These are phyloP conservation scores for Populus nigra DNA, from an alignment of 345 rosid species.

Conservation along the genomic window DNA sequence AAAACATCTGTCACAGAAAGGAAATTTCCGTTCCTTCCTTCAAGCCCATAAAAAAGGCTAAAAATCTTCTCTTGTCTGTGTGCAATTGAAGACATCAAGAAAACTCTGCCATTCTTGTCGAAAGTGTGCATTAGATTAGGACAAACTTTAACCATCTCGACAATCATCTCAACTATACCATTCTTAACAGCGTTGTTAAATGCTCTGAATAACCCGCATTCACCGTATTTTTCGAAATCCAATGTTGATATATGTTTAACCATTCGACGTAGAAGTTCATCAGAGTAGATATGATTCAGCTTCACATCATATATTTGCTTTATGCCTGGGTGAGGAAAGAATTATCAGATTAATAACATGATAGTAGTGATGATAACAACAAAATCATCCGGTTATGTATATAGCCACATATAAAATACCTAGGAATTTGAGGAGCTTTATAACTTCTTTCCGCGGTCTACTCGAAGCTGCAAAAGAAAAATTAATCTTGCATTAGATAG, in stretches of 20 bases:
- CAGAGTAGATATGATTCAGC: neutral
- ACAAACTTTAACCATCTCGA: neutral
- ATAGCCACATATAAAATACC: no score
- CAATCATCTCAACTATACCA: neutral
- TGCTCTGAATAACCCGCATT: neutral
- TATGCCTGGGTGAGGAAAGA: neutral
- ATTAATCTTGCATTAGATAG: no score
- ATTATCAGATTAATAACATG: no score
- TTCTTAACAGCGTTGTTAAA: neutral
- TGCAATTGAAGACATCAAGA: conserved; percentile 13
- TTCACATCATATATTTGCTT: neutral
- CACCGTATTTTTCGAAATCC: neutral
- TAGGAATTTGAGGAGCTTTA: no score
- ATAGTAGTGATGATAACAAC: no score
- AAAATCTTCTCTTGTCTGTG: conserved; percentile 12
- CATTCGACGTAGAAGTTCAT: neutral
- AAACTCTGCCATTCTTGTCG: neutral
- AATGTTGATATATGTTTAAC: neutral
- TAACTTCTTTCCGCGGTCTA: no score
- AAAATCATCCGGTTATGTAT: no score
- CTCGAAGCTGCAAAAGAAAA: no score
- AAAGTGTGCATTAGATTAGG: neutral
- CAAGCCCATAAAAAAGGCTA: neutral
- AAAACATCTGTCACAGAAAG: neutral
- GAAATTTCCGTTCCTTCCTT: neutral